These are phyloP conservation scores for Secale cereale DNA, from an alignment of 176 grass and related monocot species.

Conservation along the genomic window DNA sequence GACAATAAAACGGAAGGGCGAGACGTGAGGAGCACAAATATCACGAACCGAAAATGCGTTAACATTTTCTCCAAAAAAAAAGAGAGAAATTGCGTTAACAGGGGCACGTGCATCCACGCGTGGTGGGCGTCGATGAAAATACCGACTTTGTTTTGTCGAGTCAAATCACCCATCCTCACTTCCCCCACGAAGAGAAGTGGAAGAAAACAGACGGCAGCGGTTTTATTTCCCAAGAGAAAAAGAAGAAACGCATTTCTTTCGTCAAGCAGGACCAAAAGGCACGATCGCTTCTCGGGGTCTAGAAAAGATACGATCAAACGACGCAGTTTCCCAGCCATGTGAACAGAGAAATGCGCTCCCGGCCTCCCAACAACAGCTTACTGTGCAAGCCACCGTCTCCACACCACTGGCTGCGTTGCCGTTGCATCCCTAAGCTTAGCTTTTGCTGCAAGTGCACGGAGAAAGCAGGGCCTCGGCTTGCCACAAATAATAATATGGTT, in stretches of 20 bases:
- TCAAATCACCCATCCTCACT: neutral
- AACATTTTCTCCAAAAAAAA: too few relatives aligned
- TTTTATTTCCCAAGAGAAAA: neutral
- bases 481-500: neutral
- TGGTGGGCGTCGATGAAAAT: neutral
- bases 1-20: neutral
- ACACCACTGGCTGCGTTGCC: too few relatives aligned
- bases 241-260: neutral
- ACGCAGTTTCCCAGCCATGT: neutral
- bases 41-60: neutral
- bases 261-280: neutral
- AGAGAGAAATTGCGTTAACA: neutral
- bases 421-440: too few relatives aligned
- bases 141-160: neutral
- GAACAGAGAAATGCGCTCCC: neutral
- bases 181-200: too few relatives aligned
- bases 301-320: neutral
- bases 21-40: slow-evolving; percentile 26
- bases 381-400: neutral
- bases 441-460: too few relatives aligned
- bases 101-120: neutral
- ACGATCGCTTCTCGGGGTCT: neutral
- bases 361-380: neutral
- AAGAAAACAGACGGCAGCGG: too few relatives aligned
- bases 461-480: neutral